Evolutionary conservation across 2,329 filamentous ascomycete genomes (phyloP), one percentile per base, ranked within the genome.

Genomic region (Xylaria polymorpha): DNA sequence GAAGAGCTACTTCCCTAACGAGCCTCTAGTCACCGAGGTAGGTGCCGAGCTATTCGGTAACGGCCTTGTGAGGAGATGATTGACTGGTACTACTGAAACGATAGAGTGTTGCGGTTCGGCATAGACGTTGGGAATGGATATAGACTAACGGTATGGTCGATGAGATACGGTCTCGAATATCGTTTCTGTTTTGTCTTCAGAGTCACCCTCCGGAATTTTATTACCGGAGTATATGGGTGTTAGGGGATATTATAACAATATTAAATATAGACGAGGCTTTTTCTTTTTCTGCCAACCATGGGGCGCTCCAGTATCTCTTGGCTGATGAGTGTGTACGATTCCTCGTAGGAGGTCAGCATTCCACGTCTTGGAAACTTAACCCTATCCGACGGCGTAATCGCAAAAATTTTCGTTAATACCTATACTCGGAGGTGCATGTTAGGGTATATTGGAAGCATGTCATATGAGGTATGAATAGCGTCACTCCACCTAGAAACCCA

Each of bases 11-110:
- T 90, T 92, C 72, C 84, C 86, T 1, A 81, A 85, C 14, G 86
- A 92, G 78, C 81, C 83, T 61, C 79, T 94, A 53, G 77, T 94
- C 18, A 70, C 64, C 1, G 86, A 89, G 75, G 81, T 89, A n/a
- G 87, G 85, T 1, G 69, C 67, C 4, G 86, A 87, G 73, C 71
- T 89, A 44, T 71, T 89, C 4, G 84, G 83, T 0, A 87, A 85
- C 68, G 87, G 86, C 1, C 75, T 88, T 4, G 77, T 77, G 64
- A 81, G 75, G 71, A 70, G 69, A 56, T 77, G 72, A 64, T 60
- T 5, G 32, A 20, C 14, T 25, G 12, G 32, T 9, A 1, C 44
- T 32, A n/a, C 51, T 44, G 14, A 66, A 39, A 59, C 48, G 39
- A 41, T n/a, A 51, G 43, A 32, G 55, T n/a, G 35, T 29, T 41